phyloP scores from a whole-genome alignment of 2,329 filamentous ascomycete genomes.

The Sporothrix pseudoabietina region DNA sequence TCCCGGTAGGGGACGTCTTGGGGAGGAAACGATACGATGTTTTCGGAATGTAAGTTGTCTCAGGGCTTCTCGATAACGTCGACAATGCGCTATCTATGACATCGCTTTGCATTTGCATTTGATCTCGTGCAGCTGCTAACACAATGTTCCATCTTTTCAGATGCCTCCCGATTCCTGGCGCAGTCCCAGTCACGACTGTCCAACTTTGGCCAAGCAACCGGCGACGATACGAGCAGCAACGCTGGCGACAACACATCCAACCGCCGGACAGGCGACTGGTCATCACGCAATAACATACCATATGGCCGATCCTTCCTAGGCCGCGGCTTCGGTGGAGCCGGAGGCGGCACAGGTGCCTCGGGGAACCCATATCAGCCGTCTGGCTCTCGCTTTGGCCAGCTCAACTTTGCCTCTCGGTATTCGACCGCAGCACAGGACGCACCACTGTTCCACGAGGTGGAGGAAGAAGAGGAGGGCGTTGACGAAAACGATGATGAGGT shows the following conservation, averaged over 20 bases:
- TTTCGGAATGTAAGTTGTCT: slow-evolving; percentile 79
- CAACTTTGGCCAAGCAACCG: slow-evolving; percentile 63
- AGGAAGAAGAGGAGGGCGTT: slow-evolving; percentile 67
- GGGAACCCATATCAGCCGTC: slow-evolving; percentile 79
- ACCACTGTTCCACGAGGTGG: slow-evolving; percentile 78
- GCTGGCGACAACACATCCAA: slow-evolving; percentile 35
- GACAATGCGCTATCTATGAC: not conserved
- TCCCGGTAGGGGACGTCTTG: slow-evolving; percentile 22
- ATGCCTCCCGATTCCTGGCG: slow-evolving; percentile 93
- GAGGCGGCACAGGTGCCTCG: slow-evolving; percentile 13
- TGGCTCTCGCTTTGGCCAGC: slow-evolving; percentile 70
- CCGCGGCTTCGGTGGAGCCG: slow-evolving; percentile 45
- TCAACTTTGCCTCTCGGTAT: slow-evolving; percentile 75
- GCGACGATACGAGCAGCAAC: slow-evolving; percentile 43
- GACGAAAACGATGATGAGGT: slow-evolving; percentile 93
- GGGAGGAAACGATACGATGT: slow-evolving; percentile 58
- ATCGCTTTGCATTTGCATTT: not conserved
- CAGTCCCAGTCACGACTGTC: slow-evolving; percentile 93
- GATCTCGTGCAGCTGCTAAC: not conserved
- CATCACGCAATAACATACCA: slow-evolving; percentile 40
- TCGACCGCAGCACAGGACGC: slow-evolving; percentile 72
- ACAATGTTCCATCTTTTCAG: slow-evolving; percentile 49
- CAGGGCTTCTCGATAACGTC: not conserved
- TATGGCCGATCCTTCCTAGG: slow-evolving; percentile 48
- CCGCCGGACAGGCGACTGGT: slow-evolving; percentile 45